Percentiles rank a stretch among this genome's conserved stretches.
Conservation (phyloP, 2,329 filamentous ascomycete genomes). For the Colletotrichum navitas region DNA sequence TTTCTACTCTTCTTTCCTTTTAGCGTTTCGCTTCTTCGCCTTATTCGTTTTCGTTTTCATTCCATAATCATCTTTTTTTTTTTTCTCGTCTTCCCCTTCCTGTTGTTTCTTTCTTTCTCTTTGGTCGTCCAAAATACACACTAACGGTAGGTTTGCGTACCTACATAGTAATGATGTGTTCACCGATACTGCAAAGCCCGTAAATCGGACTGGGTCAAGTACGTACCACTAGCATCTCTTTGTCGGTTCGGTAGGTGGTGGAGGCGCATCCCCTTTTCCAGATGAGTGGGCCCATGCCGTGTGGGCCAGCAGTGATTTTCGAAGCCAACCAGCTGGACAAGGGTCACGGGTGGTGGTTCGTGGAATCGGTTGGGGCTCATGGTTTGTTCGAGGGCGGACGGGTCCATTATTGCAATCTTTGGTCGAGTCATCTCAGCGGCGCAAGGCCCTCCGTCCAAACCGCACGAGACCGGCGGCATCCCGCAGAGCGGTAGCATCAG, state of each 20-base stretch:
- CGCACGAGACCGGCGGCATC: conserved; percentile 17
- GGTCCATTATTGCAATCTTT: conserved; percentile 5
- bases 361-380: not conserved
- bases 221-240: not conserved
- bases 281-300: not conserved
- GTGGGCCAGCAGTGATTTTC: not conserved
- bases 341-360: conserved; percentile 8
- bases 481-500: not conserved
- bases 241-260: not conserved
- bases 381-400: not conserved
- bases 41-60: not conserved
- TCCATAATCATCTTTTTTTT: accelerated
- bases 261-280: conserved; percentile 5
- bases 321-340: not conserved
- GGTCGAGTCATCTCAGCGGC: conserved; percentile 23
- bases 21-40: not conserved
- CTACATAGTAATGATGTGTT: not conserved
- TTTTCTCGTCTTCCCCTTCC: no score
- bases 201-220: conserved; percentile 8
- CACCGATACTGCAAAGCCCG: conserved; percentile 19
- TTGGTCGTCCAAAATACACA: not conserved
- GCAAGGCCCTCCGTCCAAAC: conserved; percentile 23
- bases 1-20: not conserved
- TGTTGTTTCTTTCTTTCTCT: not conserved
- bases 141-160: not conserved